Percentiles rank a stretch among this genome's conserved stretches.
These are phyloP conservation scores for Globisporangium rhizosaccharum DNA, from an alignment of 352 stramenopile species.

Conservation along the genomic window DNA sequence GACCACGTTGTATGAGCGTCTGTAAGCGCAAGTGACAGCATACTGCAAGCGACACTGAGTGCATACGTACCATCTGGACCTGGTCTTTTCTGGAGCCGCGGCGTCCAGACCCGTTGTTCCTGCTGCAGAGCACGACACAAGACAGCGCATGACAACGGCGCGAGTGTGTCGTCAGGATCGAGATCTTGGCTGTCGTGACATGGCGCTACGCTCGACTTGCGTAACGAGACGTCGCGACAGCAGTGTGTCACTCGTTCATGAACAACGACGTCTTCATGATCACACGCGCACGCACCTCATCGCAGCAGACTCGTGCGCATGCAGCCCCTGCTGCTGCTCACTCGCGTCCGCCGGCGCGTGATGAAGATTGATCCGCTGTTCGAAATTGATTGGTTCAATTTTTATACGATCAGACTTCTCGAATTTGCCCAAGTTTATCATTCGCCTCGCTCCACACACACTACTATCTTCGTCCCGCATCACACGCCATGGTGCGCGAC, in stretches of 20 bases:
- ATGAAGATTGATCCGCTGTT: too few species aligned
- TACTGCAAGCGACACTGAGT: neutral
- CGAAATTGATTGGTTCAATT: too few species aligned
- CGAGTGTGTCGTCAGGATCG: neutral
- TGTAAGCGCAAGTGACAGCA: neutral
- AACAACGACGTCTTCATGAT: too few species aligned
- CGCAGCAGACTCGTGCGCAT: conserved; percentile 15
- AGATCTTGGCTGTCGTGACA: neutral
- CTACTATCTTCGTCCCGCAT: too few species aligned
- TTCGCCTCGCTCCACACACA: too few species aligned
- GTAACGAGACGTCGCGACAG: too few species aligned
- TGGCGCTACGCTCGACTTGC: too few species aligned
- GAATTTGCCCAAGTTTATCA: neutral
- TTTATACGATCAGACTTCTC: too few species aligned
- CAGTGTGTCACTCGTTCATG: too few species aligned
- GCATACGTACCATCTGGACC: conserved; percentile 5
- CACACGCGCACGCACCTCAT: conserved; percentile 34
- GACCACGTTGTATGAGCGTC: neutral
- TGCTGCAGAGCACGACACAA: conserved; percentile 3
- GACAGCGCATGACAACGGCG: too few species aligned
- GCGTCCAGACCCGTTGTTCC: conserved; percentile 13
- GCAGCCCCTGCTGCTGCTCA: conserved; percentile 1
- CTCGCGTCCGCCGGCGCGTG: neutral
- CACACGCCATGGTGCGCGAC: too few species aligned
- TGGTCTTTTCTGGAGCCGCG: conserved; percentile 10